phyloP scores from a whole-genome alignment of 345 rosid species.

The Mangifera indica region DNA sequence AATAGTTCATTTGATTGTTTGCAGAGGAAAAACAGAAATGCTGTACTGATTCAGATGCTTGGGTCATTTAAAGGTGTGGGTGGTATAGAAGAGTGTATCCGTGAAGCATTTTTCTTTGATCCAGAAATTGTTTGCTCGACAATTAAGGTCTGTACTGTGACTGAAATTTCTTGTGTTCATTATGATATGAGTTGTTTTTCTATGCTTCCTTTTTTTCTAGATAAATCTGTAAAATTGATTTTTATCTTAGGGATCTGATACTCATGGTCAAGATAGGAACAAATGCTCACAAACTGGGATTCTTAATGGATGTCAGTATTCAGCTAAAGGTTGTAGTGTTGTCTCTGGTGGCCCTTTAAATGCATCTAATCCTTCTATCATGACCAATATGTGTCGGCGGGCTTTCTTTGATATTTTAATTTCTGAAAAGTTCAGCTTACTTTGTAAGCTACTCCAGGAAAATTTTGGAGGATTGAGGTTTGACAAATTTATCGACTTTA shows the following conservation, averaged over 20 bases:
- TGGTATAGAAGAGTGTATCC: constrained; percentile 48
- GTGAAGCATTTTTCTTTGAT: constrained; percentile 39
- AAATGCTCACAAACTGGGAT: constrained; percentile 27
- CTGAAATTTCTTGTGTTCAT: not conserved
- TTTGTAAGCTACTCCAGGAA: constrained; percentile 75
- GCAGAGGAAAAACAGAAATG: constrained; percentile 36
- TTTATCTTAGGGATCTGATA: constrained; percentile 43
- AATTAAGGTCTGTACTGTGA: constrained; percentile 39
- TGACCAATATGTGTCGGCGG: constrained; percentile 59
- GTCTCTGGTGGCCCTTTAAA: constrained; percentile 37
- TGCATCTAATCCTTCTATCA: constrained; percentile 34
- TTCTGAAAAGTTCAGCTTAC: constrained; percentile 68
- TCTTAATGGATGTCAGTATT: constrained; percentile 38
- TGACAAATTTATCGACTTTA: constrained; percentile 53
- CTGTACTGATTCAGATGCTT: constrained; percentile 45
- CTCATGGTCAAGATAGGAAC: constrained; percentile 30
- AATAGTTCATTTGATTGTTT: constrained; percentile 28
- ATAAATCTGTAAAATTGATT: not conserved
- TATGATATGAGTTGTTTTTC: not conserved
- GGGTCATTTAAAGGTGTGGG: constrained; percentile 43
- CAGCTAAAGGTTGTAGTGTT: constrained; percentile 32
- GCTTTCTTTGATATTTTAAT: constrained; percentile 59
- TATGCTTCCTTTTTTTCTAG: not conserved
- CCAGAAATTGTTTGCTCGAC: constrained; percentile 20
- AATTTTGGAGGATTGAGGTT: constrained; percentile 64